phyloP scores from a whole-genome alignment of 306 rosid genomes.

The Acacia melanoxylon region DNA sequence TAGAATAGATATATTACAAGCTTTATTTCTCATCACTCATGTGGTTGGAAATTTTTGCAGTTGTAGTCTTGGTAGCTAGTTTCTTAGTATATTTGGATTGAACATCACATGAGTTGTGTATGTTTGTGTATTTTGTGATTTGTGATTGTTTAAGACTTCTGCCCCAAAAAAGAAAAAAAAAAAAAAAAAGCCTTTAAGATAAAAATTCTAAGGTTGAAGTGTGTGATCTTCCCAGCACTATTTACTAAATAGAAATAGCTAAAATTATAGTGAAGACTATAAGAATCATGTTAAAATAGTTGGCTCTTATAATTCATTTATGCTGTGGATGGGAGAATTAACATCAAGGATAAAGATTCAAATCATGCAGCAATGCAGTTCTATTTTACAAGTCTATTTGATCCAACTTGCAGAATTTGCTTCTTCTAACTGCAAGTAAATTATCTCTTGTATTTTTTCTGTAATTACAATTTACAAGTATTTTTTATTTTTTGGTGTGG shows the following conservation, averaged over 20 bases:
- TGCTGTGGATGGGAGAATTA: no score
- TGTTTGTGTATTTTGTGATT: slow-evolving; percentile 6
- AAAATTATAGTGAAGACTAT: slow-evolving; percentile 4
- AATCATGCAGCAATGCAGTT: no score
- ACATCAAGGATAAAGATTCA: no score
- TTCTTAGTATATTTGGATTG: slow-evolving; percentile 8
- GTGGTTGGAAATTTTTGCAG: neutral
- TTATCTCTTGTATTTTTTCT: neutral
- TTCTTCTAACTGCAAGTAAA: slow-evolving; percentile 65
- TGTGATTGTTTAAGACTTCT: neutral
- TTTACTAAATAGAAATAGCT: slow-evolving; percentile 7
- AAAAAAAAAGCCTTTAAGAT: neutral
- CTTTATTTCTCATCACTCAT: neutral
- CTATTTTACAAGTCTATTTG: slow-evolving; percentile 24
- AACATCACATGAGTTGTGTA: neutral
- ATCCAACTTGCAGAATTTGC: slow-evolving; percentile 97
- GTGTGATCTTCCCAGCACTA: slow-evolving; percentile 1
- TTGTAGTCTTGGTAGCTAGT: neutral
- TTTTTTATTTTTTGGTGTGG: neutral
- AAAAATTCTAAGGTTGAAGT: neutral
- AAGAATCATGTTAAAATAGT: neutral
- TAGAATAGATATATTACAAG: neutral
- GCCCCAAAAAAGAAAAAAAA: neutral
- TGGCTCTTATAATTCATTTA: no score
- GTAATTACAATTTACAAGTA: neutral